phyloP scores from a whole-genome alignment of 192 early-diverging fungal species.

The Mortierella alpina region DNA sequence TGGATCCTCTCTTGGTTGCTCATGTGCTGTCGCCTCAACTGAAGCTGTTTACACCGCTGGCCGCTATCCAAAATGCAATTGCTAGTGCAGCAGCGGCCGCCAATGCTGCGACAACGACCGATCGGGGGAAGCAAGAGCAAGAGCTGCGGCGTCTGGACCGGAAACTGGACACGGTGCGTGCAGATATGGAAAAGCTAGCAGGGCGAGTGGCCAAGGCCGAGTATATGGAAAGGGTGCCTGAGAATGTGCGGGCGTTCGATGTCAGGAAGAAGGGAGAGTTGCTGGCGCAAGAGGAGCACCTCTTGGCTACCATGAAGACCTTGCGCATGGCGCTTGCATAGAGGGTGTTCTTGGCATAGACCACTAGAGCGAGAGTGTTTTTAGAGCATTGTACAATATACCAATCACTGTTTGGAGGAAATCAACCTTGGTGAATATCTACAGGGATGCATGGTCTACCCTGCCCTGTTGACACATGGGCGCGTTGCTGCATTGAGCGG shows the following conservation, averaged over 20 bases:
- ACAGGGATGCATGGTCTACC: no score
- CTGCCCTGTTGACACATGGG: no score
- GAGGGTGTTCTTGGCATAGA: background rate
- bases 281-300: slow-evolving; percentile 34
- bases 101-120: background rate
- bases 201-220: slow-evolving; percentile 16
- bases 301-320: slow-evolving; percentile 16
- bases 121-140: slow-evolving; percentile 18
- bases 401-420: no score
- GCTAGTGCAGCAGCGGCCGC: slow-evolving; percentile 4
- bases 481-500: no score
- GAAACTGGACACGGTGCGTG: slow-evolving; percentile 20
- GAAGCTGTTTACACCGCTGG: slow-evolving; percentile 36
- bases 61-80: slow-evolving; percentile 33
- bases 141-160: slow-evolving; percentile 30
- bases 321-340: slow-evolving; percentile 8
- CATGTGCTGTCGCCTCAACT: slow-evolving; percentile 32
- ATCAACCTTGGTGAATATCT: no score
- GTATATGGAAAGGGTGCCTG: slow-evolving; percentile 30
- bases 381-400: no score
- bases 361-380: background rate
- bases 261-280: slow-evolving; percentile 17
- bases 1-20: slow-evolving; percentile 4
- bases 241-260: slow-evolving; percentile 17
- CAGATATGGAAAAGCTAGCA: slow-evolving; percentile 27